A percentile compares a stretch with the other conserved stretches of the same genome.
Evolutionary conservation across 768 basidiomycete genomes (phyloP).

Genomic region (Boletellus ananiceps): DNA sequence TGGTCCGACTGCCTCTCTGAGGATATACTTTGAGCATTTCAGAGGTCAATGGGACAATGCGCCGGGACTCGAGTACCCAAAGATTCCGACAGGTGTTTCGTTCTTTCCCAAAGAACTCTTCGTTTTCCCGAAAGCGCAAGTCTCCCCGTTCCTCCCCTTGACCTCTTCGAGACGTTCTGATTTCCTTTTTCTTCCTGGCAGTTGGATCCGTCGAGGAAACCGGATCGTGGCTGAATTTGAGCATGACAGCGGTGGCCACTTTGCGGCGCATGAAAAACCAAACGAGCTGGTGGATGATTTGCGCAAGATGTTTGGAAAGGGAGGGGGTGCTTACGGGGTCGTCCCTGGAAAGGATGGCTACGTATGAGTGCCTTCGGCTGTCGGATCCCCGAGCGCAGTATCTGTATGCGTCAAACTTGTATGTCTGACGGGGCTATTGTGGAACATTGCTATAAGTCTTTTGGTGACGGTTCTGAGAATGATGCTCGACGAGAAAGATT

Average conservation of each 20-base stretch:
- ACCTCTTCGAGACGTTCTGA: no score
- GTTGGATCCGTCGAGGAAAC: conserved; percentile 40
- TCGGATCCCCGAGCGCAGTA: no score
- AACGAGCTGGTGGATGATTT: conserved; percentile 46
- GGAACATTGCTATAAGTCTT: no score
- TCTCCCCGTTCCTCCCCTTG: neutral
- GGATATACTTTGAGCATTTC: conserved; percentile 53
- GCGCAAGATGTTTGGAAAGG: conserved; percentile 53
- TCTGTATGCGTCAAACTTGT: no score
- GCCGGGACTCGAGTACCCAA: neutral
- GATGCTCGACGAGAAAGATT: no score
- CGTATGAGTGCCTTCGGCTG: no score
- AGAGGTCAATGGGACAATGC: neutral
- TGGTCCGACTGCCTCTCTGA: conserved; percentile 52
- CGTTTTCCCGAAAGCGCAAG: conserved; percentile 36
- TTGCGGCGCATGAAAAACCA: conserved; percentile 52
- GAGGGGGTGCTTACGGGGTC: conserved; percentile 45
- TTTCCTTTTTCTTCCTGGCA: conserved; percentile 13
- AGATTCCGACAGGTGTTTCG: conserved; percentile 46
- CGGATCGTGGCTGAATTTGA: conserved; percentile 45
- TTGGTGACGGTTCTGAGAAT: no score
- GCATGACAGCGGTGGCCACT: conserved; percentile 54
- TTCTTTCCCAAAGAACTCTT: conserved; percentile 48
- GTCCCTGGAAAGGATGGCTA: conserved; percentile 45
- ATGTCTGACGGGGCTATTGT: no score